Base-by-base conservation (phyloP, 495 filamentous ascomycete genomes). In the Penicillium manginii region DNA sequence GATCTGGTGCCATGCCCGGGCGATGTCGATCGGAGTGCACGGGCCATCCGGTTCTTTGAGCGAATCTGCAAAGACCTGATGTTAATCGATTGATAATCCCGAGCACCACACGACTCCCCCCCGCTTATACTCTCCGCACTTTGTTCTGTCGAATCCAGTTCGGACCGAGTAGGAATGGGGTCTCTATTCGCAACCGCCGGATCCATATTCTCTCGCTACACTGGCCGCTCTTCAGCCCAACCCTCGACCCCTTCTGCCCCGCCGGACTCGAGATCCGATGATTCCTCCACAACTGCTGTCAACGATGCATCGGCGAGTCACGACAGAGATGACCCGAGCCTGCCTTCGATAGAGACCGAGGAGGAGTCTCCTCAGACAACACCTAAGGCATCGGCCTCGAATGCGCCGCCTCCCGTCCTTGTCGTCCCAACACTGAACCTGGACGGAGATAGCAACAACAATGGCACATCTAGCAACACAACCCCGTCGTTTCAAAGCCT, bases 331-430 rank as follows among this genome's bases (percentile, higher is more conserved):
- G 3, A 43, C 32, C 35, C 57, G 31, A 55, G 46, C 40, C 39
- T 54, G 45, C 57, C 46, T 45, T 42, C 45, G 18, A 37, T 49
- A 50, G 58, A 60, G 39, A 68, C 15, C 29, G 66, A 59, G 45
- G 59, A 52, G 31, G 67, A 75, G 6, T 77, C 74, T 37, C 56
- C 73, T 3, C 76, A 81, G 52, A 73, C 71, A 1, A 85, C 83
- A 7, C 83, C 83, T 4, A 83, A 82, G 62, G 76, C 78, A 4
- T 70, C 70, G 29, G 66, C 69, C 17, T 64, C 69, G 43, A 71
- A 26, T 35, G 58, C 64, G 45, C 65, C 67, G 11, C 39, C 43
- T 32, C 54, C 74, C 1, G 56, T 58, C 4, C 61, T 76, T n/a
- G 53, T 68, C 14, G 66, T 77, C 3, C 77, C 77, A 9, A 65